Percentiles rank a stretch among this genome's conserved stretches.
Evolutionary conservation across 768 basidiomycete species (phyloP).

Genomic region (Suillus americanus): DNA sequence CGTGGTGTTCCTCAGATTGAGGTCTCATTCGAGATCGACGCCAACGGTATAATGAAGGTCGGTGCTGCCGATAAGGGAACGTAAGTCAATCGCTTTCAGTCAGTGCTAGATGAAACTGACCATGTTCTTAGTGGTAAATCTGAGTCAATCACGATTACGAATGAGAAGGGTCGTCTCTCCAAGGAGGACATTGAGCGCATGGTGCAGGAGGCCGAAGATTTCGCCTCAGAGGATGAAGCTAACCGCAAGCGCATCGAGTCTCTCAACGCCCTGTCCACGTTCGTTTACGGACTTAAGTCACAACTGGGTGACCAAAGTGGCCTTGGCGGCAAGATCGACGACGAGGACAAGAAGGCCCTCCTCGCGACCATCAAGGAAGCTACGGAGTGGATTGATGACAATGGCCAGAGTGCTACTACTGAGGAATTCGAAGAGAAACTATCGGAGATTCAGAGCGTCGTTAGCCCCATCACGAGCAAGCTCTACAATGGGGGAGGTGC

Average conservation of each 20-base stretch:
- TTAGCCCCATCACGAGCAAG: conserved; percentile 86
- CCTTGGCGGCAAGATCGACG: conserved; percentile 83
- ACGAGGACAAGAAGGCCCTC: conserved; percentile 83
- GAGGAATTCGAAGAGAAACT: conserved; percentile 95
- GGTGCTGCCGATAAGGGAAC: conserved; percentile 93
- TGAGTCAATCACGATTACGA: conserved; percentile 90
- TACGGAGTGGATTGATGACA: conserved; percentile 89
- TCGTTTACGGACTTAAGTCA: conserved; percentile 83
- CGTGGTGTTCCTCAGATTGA: conserved; percentile 98
- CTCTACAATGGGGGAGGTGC: conserved; percentile 51
- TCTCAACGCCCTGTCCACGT: conserved; percentile 79
- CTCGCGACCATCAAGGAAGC: conserved; percentile 82
- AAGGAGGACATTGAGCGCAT: conserved; percentile 94
- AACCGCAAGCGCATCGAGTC: conserved; percentile 83
- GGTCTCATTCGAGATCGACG: conserved; percentile 94
- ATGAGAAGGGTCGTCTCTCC: conserved; percentile 90
- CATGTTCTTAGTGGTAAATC: conserved; percentile 65
- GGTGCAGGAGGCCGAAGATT: conserved; percentile 93
- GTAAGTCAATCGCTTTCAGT: conserved; percentile 38
- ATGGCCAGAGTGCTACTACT: conserved; percentile 69
- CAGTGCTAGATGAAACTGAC: not conserved
- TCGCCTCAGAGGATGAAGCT: conserved; percentile 75
- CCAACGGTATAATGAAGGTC: conserved; percentile 95
- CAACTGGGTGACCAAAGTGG: conserved; percentile 88
- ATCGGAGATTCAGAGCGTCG: conserved; percentile 66